These are phyloP conservation scores for Pelargonium cotyledonis DNA, from an alignment of 441 rosid genomes.

Conservation along the genomic window DNA sequence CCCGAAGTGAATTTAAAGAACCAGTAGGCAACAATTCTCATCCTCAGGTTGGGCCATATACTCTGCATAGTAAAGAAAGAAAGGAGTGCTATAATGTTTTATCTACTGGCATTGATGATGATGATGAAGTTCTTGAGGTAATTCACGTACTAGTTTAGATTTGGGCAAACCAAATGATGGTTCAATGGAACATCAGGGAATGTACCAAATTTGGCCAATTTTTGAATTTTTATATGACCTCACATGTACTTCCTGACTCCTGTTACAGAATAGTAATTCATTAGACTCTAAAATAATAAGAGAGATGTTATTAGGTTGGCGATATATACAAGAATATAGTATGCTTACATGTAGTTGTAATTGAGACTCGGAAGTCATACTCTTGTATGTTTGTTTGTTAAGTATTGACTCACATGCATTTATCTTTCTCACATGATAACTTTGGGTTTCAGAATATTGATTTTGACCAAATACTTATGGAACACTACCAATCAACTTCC, in stretches of 20 bases:
- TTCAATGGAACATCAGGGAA: neutral
- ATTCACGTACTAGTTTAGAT: conserved; percentile 11
- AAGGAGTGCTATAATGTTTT: conserved; percentile 33
- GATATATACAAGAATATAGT: neutral
- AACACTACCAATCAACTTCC: conserved; percentile 67
- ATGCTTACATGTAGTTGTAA: neutral
- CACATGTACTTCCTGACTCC: neutral
- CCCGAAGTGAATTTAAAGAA: conserved; percentile 27
- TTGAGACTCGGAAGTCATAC: conserved; percentile 8
- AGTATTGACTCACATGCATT: conserved; percentile 13
- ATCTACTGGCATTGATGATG: conserved; percentile 65
- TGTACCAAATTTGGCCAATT: neutral
- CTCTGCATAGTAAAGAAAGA: conserved; percentile 25
- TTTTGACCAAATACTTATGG: conserved; percentile 79
- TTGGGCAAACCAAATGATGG: conserved; percentile 10
- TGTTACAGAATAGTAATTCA: neutral
- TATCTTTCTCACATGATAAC: neutral
- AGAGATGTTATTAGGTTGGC: neutral
- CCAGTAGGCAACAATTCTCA: conserved; percentile 23
- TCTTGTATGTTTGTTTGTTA: conserved; percentile 10
- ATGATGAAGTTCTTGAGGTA: conserved; percentile 79
- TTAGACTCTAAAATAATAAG: neutral
- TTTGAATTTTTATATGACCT: neutral
- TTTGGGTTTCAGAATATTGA: conserved; percentile 65
- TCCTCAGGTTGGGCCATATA: conserved; percentile 28